Base-by-base conservation (phyloP, 2,329 filamentous ascomycete species). In the Nannizzia gypsea region DNA sequence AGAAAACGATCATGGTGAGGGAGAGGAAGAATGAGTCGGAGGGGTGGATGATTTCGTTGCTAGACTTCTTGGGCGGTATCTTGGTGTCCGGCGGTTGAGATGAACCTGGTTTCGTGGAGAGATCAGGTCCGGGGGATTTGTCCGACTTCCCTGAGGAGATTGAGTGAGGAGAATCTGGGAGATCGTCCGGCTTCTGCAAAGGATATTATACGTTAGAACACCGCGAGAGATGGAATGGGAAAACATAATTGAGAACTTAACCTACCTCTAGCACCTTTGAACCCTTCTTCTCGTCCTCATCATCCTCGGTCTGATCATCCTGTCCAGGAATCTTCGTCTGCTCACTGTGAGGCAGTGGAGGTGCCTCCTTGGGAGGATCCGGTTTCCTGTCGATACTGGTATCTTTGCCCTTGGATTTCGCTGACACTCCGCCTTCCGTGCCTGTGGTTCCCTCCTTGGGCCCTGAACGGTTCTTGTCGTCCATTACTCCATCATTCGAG, bases 1-100 rank as follows among this genome's bases (percentile, higher is more conserved):
- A 96, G 67, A 97, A 87, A 63, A 97, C 78, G 68, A 99, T 99
- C 93, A 97, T 99, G 61, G 91, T 92, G 62, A 96, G 84, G 15
- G 93, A 95, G 34, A 97, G 84, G 11, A 95, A 70, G 69, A 93
- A 95, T 3, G 93, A 97, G 73, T 99, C 92, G 68, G 85, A 78
- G 17, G 89, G 89, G 63, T 85, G 87, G 62, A 91, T 90, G 44
- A 91, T 66, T 31, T 67, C 73, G 6, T 67, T 67, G 22, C 65
- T 66, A 65, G 68, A 68, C 61, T 71, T 66, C 56, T 40, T 5
- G 15, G 22, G 9, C n/a, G 31, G 54, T 56, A 4, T 54, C 28
- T 54, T 56, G 9, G 15, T 56, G 17, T 31, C 40, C 3, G 24
- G 22, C 1, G 40, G 28, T 1, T 36, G 71, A 24, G 68, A 63